These are phyloP conservation scores for Tulasnella sp. DNA, from an alignment of 768 basidiomycete species.

Conservation along the genomic window DNA sequence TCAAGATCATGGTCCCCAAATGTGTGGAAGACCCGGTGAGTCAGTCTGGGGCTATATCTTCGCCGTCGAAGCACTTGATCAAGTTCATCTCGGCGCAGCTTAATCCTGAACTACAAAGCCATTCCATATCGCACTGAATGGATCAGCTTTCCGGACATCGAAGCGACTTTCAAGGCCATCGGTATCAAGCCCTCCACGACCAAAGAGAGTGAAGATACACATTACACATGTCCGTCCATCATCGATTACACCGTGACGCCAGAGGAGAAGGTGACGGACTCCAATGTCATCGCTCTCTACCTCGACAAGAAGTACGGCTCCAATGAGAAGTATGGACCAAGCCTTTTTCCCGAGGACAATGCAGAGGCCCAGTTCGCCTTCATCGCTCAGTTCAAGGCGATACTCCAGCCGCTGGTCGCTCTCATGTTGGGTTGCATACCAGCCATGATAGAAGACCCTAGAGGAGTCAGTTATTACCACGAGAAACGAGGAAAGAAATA, in stretches of 20 bases:
- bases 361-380: slow-evolving; percentile 58
- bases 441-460: not conserved
- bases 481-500: not conserved
- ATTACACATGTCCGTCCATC: slow-evolving; percentile 61
- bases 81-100: not conserved
- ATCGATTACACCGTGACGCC: slow-evolving; percentile 44
- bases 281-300: slow-evolving; percentile 57
- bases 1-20: slow-evolving; percentile 2
- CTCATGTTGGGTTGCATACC: slow-evolving; percentile 53
- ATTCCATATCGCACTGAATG: slow-evolving; percentile 17
- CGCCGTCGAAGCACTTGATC: not conserved
- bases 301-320: slow-evolving; percentile 52
- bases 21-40: slow-evolving; percentile 15
- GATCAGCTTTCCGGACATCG: slow-evolving; percentile 20
- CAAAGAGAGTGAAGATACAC: slow-evolving; percentile 23
- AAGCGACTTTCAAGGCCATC: slow-evolving; percentile 16
- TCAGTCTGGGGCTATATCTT: not conserved
- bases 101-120: slow-evolving; percentile 8
- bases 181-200: slow-evolving; percentile 15
- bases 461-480: not conserved
- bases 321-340: slow-evolving; percentile 33
- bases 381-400: slow-evolving; percentile 55
- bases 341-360: slow-evolving; percentile 59
- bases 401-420: slow-evolving; percentile 52
- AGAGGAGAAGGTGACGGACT: slow-evolving; percentile 40